A percentile compares a stretch with the other conserved stretches of the same genome.
These are phyloP conservation scores for Pogostemon cablin DNA, from an alignment of 257 asterid genomes.

Conservation along the genomic window DNA sequence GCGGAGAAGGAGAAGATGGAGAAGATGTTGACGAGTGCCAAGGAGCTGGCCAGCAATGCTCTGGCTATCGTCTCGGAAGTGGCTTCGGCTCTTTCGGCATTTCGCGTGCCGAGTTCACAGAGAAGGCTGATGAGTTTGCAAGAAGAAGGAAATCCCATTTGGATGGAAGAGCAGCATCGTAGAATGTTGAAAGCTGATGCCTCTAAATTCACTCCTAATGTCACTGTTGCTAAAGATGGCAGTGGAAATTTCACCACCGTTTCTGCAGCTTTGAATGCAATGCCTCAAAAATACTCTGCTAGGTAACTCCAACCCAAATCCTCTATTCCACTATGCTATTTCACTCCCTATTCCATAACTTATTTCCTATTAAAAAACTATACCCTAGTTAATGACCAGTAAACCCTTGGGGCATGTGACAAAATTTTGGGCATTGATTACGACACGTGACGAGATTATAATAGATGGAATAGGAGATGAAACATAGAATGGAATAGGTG, in stretches of 20 bases:
- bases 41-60: slow-evolving; percentile 72
- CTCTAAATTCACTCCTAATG: slow-evolving; percentile 48
- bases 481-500: too few relatives aligned
- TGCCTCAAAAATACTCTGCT: slow-evolving; percentile 60
- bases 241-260: slow-evolving; percentile 66
- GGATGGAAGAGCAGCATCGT: slow-evolving; percentile 57
- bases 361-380: too few relatives aligned
- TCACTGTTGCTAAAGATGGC: slow-evolving; percentile 77
- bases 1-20: slow-evolving; percentile 44
- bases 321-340: too few relatives aligned
- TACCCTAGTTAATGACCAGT: too few relatives aligned
- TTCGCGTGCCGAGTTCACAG: slow-evolving; percentile 27
- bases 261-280: slow-evolving; percentile 61
- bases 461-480: too few relatives aligned
- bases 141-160: slow-evolving; percentile 39
- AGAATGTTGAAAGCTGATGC: slow-evolving; percentile 53
- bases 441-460: too few relatives aligned
- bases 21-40: slow-evolving; percentile 41
- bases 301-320: too few relatives aligned
- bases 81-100: slow-evolving; percentile 32
- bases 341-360: too few relatives aligned
- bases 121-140: slow-evolving; percentile 45
- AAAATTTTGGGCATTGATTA: too few relatives aligned
- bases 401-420: too few relatives aligned
- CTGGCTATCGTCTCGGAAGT: slow-evolving; percentile 56